phyloP scores from a whole-genome alignment of 2,329 filamentous ascomycete genomes.

The Fusarium begoniae region DNA sequence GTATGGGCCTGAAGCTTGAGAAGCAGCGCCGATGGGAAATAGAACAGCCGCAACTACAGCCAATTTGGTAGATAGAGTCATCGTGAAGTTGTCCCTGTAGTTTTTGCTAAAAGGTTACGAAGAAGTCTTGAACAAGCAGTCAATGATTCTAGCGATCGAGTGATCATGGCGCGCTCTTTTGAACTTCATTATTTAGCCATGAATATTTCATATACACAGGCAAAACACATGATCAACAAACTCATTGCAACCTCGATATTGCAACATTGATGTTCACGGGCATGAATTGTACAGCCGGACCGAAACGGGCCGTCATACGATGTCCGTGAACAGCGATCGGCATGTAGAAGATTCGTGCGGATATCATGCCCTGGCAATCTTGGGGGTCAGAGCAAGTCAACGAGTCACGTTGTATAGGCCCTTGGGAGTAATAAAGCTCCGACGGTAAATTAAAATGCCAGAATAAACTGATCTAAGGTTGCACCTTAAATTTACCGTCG shows the following conservation, averaged over 20 bases:
- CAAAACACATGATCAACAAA: not conserved
- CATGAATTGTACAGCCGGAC: not conserved
- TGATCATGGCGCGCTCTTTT: not conserved
- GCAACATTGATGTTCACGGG: not conserved
- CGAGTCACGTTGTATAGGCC: not conserved
- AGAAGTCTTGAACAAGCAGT: not conserved
- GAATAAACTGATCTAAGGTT: not conserved
- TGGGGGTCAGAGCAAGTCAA: not conserved
- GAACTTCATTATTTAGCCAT: not conserved
- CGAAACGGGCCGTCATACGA: not conserved
- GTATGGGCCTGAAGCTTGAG: not conserved
- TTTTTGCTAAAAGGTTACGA: too few relatives aligned
- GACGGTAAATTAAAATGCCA: not conserved
- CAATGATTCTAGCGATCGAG: not conserved
- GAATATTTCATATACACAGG: accelerated
- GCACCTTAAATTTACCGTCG: too few relatives aligned
- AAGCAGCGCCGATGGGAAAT: not conserved
- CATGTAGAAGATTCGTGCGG: constrained; percentile 2
- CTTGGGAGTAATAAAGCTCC: too few relatives aligned
- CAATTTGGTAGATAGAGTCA: not conserved
- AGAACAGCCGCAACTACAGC: not conserved
- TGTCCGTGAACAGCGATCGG: not conserved
- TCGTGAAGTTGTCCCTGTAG: not conserved
- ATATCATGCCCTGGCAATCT: not conserved
- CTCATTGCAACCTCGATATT: not conserved